Base-by-base conservation (phyloP, 305 asterid species). In the Fraxinus ornus region DNA sequence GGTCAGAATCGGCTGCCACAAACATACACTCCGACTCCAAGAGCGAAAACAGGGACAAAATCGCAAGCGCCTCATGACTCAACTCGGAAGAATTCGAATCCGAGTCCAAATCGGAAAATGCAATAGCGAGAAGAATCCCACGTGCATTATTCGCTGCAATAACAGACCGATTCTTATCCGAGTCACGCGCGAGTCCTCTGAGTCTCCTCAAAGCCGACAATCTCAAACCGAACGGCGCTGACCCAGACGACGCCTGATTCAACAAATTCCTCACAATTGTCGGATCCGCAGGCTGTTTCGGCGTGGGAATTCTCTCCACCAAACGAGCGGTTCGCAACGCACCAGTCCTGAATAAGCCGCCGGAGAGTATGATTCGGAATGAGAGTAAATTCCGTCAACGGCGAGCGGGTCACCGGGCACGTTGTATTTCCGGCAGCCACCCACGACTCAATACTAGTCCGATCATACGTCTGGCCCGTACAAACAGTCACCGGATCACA, bases 391-490 rank as follows among this genome's bases (percentile, higher is more conserved):
- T 95, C 99, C 1, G 90, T 75, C 82, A 95, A 89, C 0, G 94
- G 90, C 26, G 84, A 85, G 30, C 99, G 89, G 0, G 99, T 94
- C 4, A 94, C 97, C 71, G 98, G 99, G 5, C 99, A 95, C 22
- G 97, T 95, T 28, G 91, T 93, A 15, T 95, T 95, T 2, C 98
- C 99, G 85, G 97, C 93, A 19, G 94, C 97, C 32, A 95, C 93
- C 99, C 98, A 95, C 0, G 98, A 90, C 64, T 95, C 97, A 3
- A 95, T 95, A 90, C 98, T 95, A 36, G 91, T n/a, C 0, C 98
- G 95, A 80, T 95, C 99, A 88, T 94, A 95, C 17, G 99, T 95
- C 78, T 95, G 99, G 80, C 98, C 98, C 79, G 99, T 93, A 36
- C 90, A 94, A 75, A 94, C 97, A 55, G 99, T 94, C 1, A 95